Evolutionary conservation across 331 rosid species (phyloP), one percentile per base, ranked within the genome.

Genomic region (Rosa hybrid): DNA sequence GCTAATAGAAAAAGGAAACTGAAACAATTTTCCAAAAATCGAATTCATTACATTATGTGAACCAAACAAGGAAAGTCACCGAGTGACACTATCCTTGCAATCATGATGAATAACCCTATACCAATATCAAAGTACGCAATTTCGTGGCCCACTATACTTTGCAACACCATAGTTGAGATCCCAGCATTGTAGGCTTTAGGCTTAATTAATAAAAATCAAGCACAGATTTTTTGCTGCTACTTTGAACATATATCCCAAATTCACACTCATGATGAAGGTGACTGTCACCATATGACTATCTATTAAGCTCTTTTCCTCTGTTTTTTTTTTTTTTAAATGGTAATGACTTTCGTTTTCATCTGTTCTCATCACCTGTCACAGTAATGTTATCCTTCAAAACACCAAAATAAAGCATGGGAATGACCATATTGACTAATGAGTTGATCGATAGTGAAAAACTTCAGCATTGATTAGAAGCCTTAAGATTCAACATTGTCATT

Each of bases 311-410:
- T n/a, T 50, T 59, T 14, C 72, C 71, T 30, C 71, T 78, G 49
- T 73, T 64, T 78, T 34, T 34, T 34, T 34, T 3, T 34, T 3
- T 3, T 78, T 77, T 84, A 81, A 60, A 72, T 71, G 80, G 80
- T 57, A 68, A 65, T 53, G 84, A 79, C 84, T 59, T 76, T 46
- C 39, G 78, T 46, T 45, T 76, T 68, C 48, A 81, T 82, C 82
- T 50, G 56, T 70, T 78, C 21, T 45, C 42, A 56, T 77, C 41
- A 53, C 21, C 16, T 45, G 39, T 72, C 45, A 71, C 44, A 48
- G 45, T 17, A 20, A 70, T 62, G 60, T 45, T 27, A 68, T 77
- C 46, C 68, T 51, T 53, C 34, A 6, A 48, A 62, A 68, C 79
- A 80, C 76, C 50, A 72, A 78, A 57, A 5, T 10, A 7, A 77